A percentile compares a stretch with the other conserved stretches of the same genome.
Conservation (phyloP, 1,284 basidiomycete species). For the Pascua guehoae region DNA sequence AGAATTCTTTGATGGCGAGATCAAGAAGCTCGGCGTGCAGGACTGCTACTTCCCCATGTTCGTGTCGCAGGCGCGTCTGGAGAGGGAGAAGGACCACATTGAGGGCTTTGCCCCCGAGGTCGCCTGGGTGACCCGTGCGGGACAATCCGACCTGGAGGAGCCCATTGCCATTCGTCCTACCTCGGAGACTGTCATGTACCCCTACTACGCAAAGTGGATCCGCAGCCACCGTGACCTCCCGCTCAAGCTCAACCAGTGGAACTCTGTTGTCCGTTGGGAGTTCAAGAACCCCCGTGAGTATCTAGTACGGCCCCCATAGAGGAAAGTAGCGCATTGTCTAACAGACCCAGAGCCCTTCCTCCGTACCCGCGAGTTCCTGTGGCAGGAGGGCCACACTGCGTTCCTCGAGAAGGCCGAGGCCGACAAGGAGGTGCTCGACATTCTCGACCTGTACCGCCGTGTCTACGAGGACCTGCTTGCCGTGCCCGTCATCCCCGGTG, state of each 20-base stretch:
- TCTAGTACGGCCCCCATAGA: no score
- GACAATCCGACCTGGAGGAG: slow-evolving; percentile 89
- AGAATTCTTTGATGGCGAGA: slow-evolving; percentile 82
- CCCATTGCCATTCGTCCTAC: slow-evolving; percentile 97
- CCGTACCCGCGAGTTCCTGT: slow-evolving; percentile 97
- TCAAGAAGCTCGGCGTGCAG: slow-evolving; percentile 92
- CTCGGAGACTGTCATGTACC: slow-evolving; percentile 98
- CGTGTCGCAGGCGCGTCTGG: slow-evolving; percentile 85
- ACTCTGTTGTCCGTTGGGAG: slow-evolving; percentile 98
- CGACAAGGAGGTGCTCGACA: slow-evolving; percentile 84
- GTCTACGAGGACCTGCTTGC: slow-evolving; percentile 98
- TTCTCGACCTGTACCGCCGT: slow-evolving; percentile 90
- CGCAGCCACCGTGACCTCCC: slow-evolving; percentile 96
- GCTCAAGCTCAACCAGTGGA: slow-evolving; percentile 98
- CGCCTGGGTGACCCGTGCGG: slow-evolving; percentile 96
- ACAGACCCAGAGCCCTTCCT: slow-evolving; percentile 75
- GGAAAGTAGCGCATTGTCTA: no score
- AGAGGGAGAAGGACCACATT: slow-evolving; percentile 97
- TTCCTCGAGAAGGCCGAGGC: slow-evolving; percentile 85
- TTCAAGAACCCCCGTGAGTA: slow-evolving; percentile 80
- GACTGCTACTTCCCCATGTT: slow-evolving; percentile 99
- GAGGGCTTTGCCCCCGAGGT: slow-evolving; percentile 99
- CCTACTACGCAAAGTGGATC: slow-evolving; percentile 98
- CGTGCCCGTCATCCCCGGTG: slow-evolving; percentile 91
- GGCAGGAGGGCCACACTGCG: slow-evolving; percentile 99